These are phyloP conservation scores for Zalerion maritima DNA, from an alignment of 495 filamentous ascomycete species.

Conservation along the genomic window DNA sequence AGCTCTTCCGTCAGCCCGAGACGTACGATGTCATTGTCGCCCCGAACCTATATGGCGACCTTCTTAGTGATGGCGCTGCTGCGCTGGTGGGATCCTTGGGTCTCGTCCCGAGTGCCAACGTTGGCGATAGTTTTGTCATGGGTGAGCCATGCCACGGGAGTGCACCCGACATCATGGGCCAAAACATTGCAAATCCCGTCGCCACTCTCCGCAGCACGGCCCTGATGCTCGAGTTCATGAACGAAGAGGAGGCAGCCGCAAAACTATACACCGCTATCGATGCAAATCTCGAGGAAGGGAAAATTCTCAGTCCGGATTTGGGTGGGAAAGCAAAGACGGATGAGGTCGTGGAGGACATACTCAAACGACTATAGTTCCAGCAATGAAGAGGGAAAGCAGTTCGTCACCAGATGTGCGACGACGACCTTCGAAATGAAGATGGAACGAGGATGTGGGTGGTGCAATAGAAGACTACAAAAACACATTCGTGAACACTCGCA, in stretches of 20 bases:
- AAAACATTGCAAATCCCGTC: constrained; percentile 88
- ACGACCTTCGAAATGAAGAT: too few species aligned
- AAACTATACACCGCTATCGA: constrained; percentile 87
- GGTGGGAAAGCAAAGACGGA: constrained; percentile 78
- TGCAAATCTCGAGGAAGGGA: constrained; percentile 72
- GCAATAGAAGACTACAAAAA: too few species aligned
- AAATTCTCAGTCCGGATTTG: constrained; percentile 75
- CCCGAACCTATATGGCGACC: constrained; percentile 95
- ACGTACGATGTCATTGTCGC: constrained; percentile 97
- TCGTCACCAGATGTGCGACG: too few species aligned
- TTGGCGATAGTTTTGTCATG: constrained; percentile 87
- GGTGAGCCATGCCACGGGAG: constrained; percentile 96
- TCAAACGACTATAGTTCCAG: constrained; percentile 73
- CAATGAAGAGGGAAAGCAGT: too few species aligned
- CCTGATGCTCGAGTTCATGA: constrained; percentile 91
- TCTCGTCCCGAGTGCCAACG: constrained; percentile 91
- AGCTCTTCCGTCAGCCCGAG: constrained; percentile 88
- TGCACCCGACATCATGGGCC: constrained; percentile 89
- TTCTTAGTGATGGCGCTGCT: constrained; percentile 88
- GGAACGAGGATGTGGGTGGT: too few species aligned
- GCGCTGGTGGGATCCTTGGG: constrained; percentile 89
- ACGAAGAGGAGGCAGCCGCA: constrained; percentile 70
- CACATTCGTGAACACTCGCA: too few species aligned
- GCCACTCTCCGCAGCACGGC: constrained; percentile 84
- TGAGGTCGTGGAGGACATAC: constrained; percentile 79